Conservation (phyloP, 2,329 filamentous ascomycete species). For the Botrytis paeoniae region DNA sequence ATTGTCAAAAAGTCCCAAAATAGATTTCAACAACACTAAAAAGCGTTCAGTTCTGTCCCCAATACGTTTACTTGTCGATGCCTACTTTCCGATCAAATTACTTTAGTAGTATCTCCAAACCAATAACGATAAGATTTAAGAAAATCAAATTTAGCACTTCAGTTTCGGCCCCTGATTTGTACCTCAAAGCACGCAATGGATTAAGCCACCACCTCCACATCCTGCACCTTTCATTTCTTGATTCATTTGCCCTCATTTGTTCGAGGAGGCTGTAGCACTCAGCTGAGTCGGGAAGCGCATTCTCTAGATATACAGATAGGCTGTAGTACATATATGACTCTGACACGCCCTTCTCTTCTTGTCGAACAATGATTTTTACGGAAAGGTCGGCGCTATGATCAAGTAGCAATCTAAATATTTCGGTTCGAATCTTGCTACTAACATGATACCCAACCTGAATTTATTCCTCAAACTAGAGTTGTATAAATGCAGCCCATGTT, state of each 20-base stretch:
- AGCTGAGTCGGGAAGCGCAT: background rate
- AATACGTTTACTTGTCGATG: no score
- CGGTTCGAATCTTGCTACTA: background rate
- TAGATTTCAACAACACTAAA: no score
- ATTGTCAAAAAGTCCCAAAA: no score
- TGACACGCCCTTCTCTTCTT: background rate
- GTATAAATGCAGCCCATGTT: background rate
- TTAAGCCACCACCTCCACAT: background rate
- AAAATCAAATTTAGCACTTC: background rate
- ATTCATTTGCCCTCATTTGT: background rate
- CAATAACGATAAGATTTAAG: background rate
- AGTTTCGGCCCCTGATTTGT: background rate
- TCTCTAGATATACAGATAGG: background rate
- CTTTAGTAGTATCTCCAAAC: background rate
- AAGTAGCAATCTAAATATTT: rapidly evolving
- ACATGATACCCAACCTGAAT: background rate
- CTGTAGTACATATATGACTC: background rate
- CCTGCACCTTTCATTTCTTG: background rate
- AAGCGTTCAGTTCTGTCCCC: no score
- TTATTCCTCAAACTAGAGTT: background rate
- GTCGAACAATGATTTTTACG: background rate
- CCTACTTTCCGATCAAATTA: no score
- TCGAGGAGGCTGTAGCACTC: background rate
- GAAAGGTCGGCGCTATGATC: background rate
- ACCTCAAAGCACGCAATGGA: background rate